phyloP scores from a whole-genome alignment of 164 flowering plant genomes.

The Brasenia schreberi region DNA sequence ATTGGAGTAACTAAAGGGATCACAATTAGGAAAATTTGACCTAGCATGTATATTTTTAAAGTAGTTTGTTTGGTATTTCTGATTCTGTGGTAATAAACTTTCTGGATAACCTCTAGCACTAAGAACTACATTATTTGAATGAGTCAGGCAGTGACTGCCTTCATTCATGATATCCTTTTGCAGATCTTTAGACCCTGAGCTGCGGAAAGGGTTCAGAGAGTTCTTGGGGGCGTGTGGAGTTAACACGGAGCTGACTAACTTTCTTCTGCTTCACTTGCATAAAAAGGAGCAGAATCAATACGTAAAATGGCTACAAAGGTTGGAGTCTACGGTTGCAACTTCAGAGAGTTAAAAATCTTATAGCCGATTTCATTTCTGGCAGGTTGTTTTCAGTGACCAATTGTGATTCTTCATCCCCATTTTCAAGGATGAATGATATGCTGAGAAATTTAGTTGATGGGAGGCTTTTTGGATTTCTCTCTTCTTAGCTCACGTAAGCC shows the following conservation, averaged over 20 bases:
- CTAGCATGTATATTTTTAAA: too few relatives aligned
- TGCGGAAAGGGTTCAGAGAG: slow-evolving; percentile 44
- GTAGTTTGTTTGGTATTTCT: too few relatives aligned
- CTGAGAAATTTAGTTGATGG: too few relatives aligned
- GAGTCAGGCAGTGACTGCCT: background rate
- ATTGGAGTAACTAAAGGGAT: too few relatives aligned
- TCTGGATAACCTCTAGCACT: too few relatives aligned
- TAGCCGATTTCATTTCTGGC: background rate
- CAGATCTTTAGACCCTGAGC: slow-evolving; percentile 49
- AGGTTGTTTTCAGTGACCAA: background rate
- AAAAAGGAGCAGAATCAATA: slow-evolving; percentile 64
- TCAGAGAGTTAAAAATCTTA: background rate
- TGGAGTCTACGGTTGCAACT: slow-evolving; percentile 21
- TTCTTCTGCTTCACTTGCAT: slow-evolving; percentile 53
- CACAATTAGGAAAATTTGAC: too few relatives aligned
- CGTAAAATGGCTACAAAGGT: slow-evolving; percentile 47
- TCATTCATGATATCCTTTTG: slow-evolving; percentile 4
- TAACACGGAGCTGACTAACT: slow-evolving; percentile 37
- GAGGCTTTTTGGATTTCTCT: too few relatives aligned
- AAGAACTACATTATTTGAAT: too few relatives aligned
- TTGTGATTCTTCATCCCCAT: background rate
- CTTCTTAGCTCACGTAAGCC: too few relatives aligned
- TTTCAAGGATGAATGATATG: too few relatives aligned
- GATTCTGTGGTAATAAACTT: too few relatives aligned
- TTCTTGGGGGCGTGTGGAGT: slow-evolving; percentile 47